Percentiles rank a stretch among this genome's conserved stretches.
These are phyloP conservation scores for Nicotiana undulata DNA, from an alignment of 257 asterid species.

Conservation along the genomic window DNA sequence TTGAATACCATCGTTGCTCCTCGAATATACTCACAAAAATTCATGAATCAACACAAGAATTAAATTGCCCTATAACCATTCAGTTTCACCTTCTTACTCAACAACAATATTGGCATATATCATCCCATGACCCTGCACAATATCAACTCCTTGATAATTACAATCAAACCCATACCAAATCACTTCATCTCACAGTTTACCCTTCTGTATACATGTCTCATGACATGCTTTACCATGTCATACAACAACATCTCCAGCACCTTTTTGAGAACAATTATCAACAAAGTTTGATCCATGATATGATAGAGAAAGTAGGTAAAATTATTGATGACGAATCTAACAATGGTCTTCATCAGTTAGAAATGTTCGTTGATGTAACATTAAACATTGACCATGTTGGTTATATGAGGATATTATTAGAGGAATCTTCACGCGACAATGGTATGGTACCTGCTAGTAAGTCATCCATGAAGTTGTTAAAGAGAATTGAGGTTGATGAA, in stretches of 20 bases:
- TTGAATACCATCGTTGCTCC: too few species aligned
- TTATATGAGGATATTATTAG: background rate
- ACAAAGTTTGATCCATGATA: background rate
- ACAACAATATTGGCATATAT: background rate
- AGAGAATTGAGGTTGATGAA: background rate
- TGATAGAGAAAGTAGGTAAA: background rate
- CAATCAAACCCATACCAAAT: background rate
- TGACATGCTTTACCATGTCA: background rate
- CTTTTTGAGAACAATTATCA: background rate
- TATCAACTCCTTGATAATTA: too few species aligned
- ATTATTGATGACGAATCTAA: background rate
- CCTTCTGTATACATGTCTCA: background rate
- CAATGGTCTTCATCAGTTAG: background rate
- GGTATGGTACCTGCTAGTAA: background rate
- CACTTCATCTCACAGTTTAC: background rate
- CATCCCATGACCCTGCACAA: background rate
- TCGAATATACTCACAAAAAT: too few species aligned
- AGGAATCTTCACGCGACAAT: background rate
- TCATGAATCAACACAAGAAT: too few species aligned
- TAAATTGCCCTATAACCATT: background rate
- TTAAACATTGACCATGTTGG: background rate
- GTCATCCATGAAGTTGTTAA: background rate
- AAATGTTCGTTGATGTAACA: background rate
- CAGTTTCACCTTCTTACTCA: background rate
- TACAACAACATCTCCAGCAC: background rate